Conservation (phyloP, 805 yeast genomes). For the Wickerhamomyces pijperi region DNA sequence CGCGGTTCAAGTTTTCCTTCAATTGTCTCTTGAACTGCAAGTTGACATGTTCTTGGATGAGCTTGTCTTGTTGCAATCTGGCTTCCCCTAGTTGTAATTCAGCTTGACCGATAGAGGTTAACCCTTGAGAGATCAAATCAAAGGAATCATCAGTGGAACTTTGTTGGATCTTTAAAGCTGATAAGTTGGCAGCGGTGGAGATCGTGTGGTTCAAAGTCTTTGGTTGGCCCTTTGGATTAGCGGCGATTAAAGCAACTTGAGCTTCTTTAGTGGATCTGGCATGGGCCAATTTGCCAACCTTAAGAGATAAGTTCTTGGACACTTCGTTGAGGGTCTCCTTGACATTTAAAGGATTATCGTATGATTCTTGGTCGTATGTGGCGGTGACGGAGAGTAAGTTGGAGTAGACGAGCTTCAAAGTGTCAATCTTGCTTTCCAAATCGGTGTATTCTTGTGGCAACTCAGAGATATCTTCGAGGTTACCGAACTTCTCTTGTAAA, state of each 20-base stretch:
- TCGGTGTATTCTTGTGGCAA: slow-evolving; percentile 74
- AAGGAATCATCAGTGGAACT: slow-evolving; percentile 26
- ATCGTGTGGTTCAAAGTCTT: slow-evolving; percentile 78
- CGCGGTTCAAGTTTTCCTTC: slow-evolving; percentile 47
- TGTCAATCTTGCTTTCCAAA: slow-evolving; percentile 63
- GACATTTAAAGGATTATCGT: slow-evolving; percentile 70
- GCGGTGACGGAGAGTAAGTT: slow-evolving; percentile 41
- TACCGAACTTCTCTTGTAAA: slow-evolving; percentile 71
- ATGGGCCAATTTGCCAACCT: slow-evolving; percentile 55
- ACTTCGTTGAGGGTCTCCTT: slow-evolving; percentile 69
- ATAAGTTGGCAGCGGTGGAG: slow-evolving; percentile 57
- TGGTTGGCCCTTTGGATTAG: slow-evolving; percentile 45
- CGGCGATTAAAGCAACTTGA: slow-evolving; percentile 52
- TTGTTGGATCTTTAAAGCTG: slow-evolving; percentile 21
- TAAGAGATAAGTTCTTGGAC: slow-evolving; percentile 51
- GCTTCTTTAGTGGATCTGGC: slow-evolving; percentile 78
- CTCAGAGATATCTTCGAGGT: slow-evolving; percentile 74
- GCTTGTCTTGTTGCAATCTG: slow-evolving; percentile 70
- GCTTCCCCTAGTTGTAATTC: slow-evolving; percentile 74
- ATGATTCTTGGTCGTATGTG: slow-evolving; percentile 61
- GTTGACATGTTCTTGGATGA: slow-evolving; percentile 61
- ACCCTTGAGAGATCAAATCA: slow-evolving; percentile 46
- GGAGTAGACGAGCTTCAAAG: slow-evolving; percentile 56
- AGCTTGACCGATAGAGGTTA: slow-evolving; percentile 56
- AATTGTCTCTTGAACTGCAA: slow-evolving; percentile 52